Evolutionary conservation across 1,284 basidiomycete species (phyloP).

Genomic region (Cryptococcus maquisensis): DNA sequence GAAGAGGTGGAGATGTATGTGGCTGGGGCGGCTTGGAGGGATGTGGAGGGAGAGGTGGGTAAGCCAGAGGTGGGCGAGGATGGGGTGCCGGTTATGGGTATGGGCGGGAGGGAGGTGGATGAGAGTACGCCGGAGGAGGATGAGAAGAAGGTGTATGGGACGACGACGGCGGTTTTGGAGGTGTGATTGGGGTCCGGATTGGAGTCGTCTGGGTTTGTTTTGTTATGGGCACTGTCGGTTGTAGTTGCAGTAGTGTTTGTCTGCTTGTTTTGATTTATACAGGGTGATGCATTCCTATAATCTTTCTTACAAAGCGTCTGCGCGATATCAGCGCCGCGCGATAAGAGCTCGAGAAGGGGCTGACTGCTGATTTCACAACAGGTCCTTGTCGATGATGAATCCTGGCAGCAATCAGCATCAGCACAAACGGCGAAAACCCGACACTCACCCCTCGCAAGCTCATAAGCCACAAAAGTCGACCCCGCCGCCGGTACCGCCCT

Average conservation of each 20-base stretch:
- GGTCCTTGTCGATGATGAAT: slow-evolving; percentile 34
- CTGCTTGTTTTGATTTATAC: not conserved
- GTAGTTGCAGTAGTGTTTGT: not conserved
- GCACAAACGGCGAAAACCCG: not conserved
- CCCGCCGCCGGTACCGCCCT: slow-evolving; percentile 84
- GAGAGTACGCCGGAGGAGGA: not conserved
- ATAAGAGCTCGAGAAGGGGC: no score
- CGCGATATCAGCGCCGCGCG: no score
- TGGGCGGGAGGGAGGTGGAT: not conserved
- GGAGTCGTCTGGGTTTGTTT: not conserved
- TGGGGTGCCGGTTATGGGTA: not conserved
- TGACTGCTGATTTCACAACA: slow-evolving; percentile 16
- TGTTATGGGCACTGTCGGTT: not conserved
- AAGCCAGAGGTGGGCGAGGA: not conserved
- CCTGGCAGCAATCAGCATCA: slow-evolving; percentile 12
- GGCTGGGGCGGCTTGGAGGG: slow-evolving; percentile 9
- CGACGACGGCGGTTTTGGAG: slow-evolving; percentile 8
- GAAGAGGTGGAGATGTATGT: slow-evolving; percentile 26
- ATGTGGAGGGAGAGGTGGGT: not conserved
- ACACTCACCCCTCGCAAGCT: slow-evolving; percentile 63
- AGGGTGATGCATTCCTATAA: not conserved
- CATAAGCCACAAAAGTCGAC: slow-evolving; percentile 87
- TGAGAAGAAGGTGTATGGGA: slow-evolving; percentile 16
- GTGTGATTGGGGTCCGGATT: slow-evolving; percentile 1
- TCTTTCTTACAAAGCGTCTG: no score